Conservation (phyloP, 208 protist species). For the Acanthamoeba healyi region DNA sequence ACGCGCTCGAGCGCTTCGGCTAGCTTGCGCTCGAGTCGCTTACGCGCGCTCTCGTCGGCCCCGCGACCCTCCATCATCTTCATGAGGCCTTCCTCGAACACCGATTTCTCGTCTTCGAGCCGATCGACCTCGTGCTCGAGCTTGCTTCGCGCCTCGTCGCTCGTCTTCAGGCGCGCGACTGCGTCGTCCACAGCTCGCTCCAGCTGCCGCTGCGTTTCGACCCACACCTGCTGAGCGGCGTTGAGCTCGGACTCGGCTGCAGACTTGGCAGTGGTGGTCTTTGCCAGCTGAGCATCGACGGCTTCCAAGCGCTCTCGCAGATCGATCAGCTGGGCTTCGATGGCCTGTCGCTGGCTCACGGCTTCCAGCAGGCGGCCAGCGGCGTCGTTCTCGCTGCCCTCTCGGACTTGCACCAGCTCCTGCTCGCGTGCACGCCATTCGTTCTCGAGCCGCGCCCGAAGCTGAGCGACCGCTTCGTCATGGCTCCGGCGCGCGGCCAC, state of each 20-base stretch:
- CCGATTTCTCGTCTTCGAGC: neutral
- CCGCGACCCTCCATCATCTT: neutral
- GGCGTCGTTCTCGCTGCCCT: neutral
- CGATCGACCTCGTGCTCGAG: neutral
- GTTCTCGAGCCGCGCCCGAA: neutral
- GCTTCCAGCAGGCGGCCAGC: neutral
- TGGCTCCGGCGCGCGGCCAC: neutral
- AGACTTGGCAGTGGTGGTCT: neutral
- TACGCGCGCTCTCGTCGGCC: neutral
- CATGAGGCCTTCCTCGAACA: constrained; percentile 23
- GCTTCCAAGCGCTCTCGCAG: neutral
- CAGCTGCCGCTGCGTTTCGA: neutral
- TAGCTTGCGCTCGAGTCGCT: neutral
- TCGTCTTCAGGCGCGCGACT: neutral
- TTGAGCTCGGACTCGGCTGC: neutral
- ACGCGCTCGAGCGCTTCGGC: neutral
- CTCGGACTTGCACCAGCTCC: neutral
- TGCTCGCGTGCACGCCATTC: neutral
- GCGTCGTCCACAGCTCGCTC: no score
- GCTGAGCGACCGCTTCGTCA: neutral
- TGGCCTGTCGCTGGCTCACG: neutral
- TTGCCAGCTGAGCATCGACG: neutral
- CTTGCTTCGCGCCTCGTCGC: no score
- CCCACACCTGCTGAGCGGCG: neutral
- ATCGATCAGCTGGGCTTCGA: neutral